phyloP scores from a whole-genome alignment of 2,329 filamentous ascomycete genomes.

The Neonectria coccinea region DNA sequence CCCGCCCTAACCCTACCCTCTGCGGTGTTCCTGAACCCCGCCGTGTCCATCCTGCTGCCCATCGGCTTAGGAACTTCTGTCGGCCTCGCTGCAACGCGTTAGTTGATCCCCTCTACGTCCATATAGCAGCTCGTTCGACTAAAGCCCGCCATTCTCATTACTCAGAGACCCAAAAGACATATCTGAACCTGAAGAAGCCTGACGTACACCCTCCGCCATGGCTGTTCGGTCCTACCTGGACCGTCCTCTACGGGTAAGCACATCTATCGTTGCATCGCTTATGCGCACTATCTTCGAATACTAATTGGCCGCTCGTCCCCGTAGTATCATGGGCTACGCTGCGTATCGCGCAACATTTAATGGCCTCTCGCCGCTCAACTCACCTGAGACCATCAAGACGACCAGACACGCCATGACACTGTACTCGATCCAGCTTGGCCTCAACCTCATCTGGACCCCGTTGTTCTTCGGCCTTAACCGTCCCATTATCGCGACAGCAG shows the following conservation, averaged over 20 bases:
- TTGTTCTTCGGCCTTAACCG: conserved; percentile 86
- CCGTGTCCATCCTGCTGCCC: conserved; percentile 80
- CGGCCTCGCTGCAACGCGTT: conserved; percentile 76
- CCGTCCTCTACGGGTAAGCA: conserved; percentile 68
- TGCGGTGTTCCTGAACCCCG: conserved; percentile 77
- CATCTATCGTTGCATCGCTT: background rate
- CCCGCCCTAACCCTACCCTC: conserved; percentile 81
- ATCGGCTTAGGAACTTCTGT: conserved; percentile 78
- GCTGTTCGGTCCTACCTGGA: conserved; percentile 75
- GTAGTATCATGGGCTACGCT: conserved; percentile 84
- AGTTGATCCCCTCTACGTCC: conserved; percentile 42
- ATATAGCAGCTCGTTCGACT: conserved; percentile 14
- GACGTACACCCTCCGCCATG: conserved; percentile 70
- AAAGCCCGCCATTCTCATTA: conserved; percentile 3
- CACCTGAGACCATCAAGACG: conserved; percentile 65
- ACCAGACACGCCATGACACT: conserved; percentile 79
- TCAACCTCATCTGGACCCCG: conserved; percentile 93
- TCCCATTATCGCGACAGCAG: conserved; percentile 78
- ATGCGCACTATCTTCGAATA: background rate
- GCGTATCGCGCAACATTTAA: conserved; percentile 79
- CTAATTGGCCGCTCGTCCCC: background rate
- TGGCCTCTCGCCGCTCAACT: conserved; percentile 69
- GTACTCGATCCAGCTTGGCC: conserved; percentile 85
- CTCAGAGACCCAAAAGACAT: conserved; percentile 70
- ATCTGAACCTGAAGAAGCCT: conserved; percentile 75